Conservation (phyloP, 164 flowering plant species). For the Piper betle region DNA sequence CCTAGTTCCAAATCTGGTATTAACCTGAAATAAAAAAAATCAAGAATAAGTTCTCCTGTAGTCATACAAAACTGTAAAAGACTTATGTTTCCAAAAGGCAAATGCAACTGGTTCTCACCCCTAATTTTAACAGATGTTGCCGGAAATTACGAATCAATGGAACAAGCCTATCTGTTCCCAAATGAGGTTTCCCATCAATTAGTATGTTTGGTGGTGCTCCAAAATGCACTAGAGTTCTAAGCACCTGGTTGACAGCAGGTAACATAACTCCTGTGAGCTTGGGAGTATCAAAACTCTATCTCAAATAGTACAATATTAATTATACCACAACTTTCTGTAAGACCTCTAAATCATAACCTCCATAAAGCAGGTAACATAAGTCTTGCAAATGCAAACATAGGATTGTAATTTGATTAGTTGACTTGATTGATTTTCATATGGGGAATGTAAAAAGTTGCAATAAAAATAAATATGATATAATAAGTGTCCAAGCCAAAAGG, state of each 20-base stretch:
- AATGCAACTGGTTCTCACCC: conserved; percentile 39
- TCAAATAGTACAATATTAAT: too few relatives aligned
- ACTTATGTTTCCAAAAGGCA: neutral
- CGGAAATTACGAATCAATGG: conserved; percentile 80
- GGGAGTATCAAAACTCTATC: neutral
- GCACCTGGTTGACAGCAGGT: conserved; percentile 36
- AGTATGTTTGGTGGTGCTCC: conserved; percentile 87
- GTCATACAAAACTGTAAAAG: neutral
- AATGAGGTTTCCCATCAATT: conserved; percentile 90
- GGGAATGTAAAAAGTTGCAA: too few relatives aligned
- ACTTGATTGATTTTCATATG: neutral
- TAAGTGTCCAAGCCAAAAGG: neutral
- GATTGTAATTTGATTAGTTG: neutral
- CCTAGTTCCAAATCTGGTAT: conserved; percentile 78
- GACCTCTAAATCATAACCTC: neutral
- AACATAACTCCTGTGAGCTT: neutral
- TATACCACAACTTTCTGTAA: too few relatives aligned
- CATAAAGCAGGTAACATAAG: neutral
- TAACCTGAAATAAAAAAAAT: conserved; percentile 37
- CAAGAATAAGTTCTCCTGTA: neutral
- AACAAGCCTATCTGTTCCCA: conserved; percentile 89
- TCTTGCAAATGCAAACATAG: too few relatives aligned
- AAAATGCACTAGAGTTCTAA: conserved; percentile 85
- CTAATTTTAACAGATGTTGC: conserved; percentile 50
- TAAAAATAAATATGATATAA: too few relatives aligned